These are phyloP conservation scores for Alnus glutinosa DNA, from an alignment of 306 rosid genomes.

Conservation along the genomic window DNA sequence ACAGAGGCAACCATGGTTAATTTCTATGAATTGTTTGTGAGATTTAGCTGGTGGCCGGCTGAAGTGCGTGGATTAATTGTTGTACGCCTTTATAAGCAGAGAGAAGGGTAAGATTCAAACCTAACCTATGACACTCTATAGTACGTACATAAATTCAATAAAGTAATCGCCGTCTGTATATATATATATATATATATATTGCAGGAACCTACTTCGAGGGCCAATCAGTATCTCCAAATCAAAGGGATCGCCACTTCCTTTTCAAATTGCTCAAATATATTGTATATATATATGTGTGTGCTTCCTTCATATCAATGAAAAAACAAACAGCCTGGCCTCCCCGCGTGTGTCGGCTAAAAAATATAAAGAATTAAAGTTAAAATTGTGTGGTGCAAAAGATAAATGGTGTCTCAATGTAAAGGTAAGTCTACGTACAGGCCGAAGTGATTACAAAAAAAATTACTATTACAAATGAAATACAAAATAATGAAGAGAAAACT, in stretches of 20 bases:
- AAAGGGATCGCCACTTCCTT: neutral
- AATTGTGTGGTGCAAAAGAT: no score
- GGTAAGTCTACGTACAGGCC: no score
- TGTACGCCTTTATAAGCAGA: neutral
- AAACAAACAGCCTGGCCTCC: neutral
- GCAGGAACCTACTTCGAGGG: neutral
- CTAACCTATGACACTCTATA: neutral
- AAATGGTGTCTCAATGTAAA: no score
- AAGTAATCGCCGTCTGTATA: no score
- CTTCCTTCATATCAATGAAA: neutral
- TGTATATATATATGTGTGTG: neutral
- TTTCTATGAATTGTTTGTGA: conserved; percentile 45
- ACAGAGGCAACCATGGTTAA: conserved; percentile 34
- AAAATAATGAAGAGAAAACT: no score
- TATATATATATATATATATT: no score
- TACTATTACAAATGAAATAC: no score
- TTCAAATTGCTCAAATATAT: neutral
- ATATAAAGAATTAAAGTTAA: no score
- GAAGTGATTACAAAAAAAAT: no score
- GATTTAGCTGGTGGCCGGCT: conserved; percentile 4
- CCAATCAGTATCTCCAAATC: neutral
- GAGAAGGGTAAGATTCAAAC: neutral
- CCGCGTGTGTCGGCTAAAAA: neutral
- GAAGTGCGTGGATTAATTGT: neutral
- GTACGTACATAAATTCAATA: no score